Percentiles rank a stretch among this genome's conserved stretches.
phyloP scores from a whole-genome alignment of 257 asterid genomes.

The Rehmannia glutinosa region DNA sequence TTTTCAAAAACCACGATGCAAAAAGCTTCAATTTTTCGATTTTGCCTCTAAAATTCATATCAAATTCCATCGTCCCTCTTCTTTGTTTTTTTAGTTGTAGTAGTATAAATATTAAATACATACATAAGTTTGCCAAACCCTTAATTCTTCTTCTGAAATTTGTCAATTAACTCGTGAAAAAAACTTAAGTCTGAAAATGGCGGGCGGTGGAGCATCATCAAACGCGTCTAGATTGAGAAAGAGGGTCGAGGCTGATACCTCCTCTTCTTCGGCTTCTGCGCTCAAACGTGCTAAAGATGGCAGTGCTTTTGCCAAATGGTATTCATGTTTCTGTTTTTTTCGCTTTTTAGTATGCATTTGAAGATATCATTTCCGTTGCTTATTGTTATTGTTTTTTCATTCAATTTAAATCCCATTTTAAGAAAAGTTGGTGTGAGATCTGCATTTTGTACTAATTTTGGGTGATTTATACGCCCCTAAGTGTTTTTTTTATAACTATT shows the following conservation, averaged over 20 bases:
- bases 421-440: neutral
- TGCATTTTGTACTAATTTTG: neutral
- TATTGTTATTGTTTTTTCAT: neutral
- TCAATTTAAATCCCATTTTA: neutral
- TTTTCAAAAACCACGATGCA: neutral
- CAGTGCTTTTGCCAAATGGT: constrained; percentile 90
- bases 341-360: too few species aligned
- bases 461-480: neutral
- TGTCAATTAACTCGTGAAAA: neutral
- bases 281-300: constrained; percentile 86
- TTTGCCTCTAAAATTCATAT: constrained; percentile 18
- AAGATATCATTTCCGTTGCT: neutral
- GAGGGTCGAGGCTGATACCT: constrained; percentile 63
- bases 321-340: neutral
- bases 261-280: constrained; percentile 21
- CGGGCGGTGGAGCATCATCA: constrained; percentile 39
- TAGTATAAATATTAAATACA: constrained; percentile 17
- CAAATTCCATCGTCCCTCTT: constrained; percentile 1
- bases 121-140: neutral
- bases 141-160: neutral
- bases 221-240: constrained; percentile 50
- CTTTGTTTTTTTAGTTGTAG: neutral
- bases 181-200: constrained; percentile 29
- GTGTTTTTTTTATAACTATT: neutral
- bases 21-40: neutral